These are phyloP conservation scores for Yamadazyma mexicana DNA, from an alignment of 1,139 yeast species.

Conservation along the genomic window DNA sequence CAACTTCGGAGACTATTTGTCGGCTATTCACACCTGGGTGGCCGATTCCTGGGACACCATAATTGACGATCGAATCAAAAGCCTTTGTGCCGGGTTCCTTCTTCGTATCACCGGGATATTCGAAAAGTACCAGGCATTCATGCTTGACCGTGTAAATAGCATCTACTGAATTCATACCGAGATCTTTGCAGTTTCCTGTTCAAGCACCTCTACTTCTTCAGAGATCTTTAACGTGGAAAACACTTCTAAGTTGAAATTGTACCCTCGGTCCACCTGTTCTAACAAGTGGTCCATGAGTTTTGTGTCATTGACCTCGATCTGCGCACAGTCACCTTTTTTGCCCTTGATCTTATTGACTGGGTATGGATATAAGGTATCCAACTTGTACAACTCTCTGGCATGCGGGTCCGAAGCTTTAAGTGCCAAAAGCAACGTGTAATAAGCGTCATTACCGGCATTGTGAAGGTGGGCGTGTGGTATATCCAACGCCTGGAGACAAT, in stretches of 20 bases:
- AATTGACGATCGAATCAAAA: constrained; percentile 45
- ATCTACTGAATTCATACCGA: constrained; percentile 8
- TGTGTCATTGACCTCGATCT: not conserved
- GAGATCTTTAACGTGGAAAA: not conserved
- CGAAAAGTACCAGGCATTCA: constrained; percentile 16
- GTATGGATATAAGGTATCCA: constrained; percentile 20
- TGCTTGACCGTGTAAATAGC: constrained; percentile 16
- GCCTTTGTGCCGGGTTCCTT: constrained; percentile 53
- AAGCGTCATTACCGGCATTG: constrained; percentile 85
- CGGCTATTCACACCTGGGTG: constrained; percentile 41
- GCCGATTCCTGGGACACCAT: constrained; percentile 44
- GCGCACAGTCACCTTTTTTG: not conserved
- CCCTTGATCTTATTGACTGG: not conserved
- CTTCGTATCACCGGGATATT: constrained; percentile 20
- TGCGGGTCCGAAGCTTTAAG: constrained; percentile 56
- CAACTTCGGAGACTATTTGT: constrained; percentile 29
- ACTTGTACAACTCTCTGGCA: constrained; percentile 29
- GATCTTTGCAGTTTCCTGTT: not conserved
- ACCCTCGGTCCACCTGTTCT: not conserved
- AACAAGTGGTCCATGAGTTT: not conserved
- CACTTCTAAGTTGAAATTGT: not conserved
- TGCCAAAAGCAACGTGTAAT: constrained; percentile 59
- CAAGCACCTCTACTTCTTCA: not conserved
- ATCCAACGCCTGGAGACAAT: constrained; percentile 48
- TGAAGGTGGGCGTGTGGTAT: constrained; percentile 68